Percentiles rank a stretch among this genome's conserved stretches.
Evolutionary conservation across 768 basidiomycete species (phyloP).

Genomic region (Tricholoma saponaceum): DNA sequence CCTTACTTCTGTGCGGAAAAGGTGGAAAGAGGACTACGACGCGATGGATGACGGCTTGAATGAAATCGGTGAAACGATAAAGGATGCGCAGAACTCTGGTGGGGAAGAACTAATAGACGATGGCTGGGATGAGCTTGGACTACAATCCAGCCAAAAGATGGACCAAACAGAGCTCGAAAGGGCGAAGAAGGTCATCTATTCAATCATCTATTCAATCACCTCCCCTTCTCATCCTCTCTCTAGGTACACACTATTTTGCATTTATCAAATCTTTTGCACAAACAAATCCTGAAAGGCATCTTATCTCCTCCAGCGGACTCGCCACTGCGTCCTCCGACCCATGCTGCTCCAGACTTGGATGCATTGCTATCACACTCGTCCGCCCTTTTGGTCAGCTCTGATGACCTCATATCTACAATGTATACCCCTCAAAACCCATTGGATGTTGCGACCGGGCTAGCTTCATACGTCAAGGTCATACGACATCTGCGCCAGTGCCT

Average conservation of each 20-base stretch:
- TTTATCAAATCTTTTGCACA: conserved; percentile 57
- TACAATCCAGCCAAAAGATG: conserved; percentile 44
- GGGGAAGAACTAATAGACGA: conserved; percentile 32
- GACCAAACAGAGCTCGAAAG: conserved; percentile 48
- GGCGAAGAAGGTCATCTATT: conserved; percentile 48
- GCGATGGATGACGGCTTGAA: conserved; percentile 57
- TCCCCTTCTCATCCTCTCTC: background rate
- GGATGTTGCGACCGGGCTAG: conserved; percentile 36
- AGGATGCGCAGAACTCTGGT: conserved; percentile 27
- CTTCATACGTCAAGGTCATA: conserved; percentile 32
- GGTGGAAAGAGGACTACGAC: conserved; percentile 47
- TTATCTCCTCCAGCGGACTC: conserved; percentile 27
- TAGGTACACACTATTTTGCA: conserved; percentile 63
- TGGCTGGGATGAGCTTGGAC: conserved; percentile 65
- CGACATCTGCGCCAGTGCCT: conserved; percentile 30
- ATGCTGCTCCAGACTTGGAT: conserved; percentile 38
- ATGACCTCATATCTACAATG: conserved; percentile 64
- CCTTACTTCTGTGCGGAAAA: conserved; percentile 48
- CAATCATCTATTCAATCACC: background rate
- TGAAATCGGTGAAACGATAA: conserved; percentile 55
- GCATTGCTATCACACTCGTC: conserved; percentile 46
- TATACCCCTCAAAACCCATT: conserved; percentile 57
- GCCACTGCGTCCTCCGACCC: conserved; percentile 12
- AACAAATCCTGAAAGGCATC: conserved; percentile 51
- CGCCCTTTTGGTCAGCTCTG: conserved; percentile 47